Percentiles rank a stretch among this genome's conserved stretches.
Conservation (phyloP, 805 yeast genomes). For the Lipomyces lipofer region DNA sequence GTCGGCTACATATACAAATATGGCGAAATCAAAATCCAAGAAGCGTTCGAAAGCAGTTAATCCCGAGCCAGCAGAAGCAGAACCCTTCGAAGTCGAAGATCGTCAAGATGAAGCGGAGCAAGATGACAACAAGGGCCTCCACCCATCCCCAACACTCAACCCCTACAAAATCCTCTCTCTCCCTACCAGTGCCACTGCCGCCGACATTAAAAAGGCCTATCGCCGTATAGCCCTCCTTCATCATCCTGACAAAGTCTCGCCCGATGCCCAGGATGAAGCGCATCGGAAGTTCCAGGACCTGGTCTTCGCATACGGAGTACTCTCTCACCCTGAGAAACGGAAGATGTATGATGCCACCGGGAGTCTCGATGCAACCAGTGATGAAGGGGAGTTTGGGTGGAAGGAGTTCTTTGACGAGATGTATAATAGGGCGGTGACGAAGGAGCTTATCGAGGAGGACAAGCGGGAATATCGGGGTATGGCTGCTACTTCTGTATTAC, state of each 20-base stretch:
- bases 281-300: conserved; percentile 59
- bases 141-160: conserved; percentile 48
- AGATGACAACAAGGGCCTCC: conserved; percentile 1
- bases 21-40: too few species aligned
- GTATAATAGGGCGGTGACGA: conserved; percentile 41
- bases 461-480: conserved; percentile 57
- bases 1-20: too few species aligned
- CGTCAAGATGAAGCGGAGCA: too few species aligned
- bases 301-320: conserved; percentile 71
- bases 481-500: background rate
- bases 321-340: conserved; percentile 59
- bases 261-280: conserved; percentile 41
- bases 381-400: conserved; percentile 39
- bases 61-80: too few species aligned
- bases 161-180: conserved; percentile 61
- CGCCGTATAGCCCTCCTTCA: conserved; percentile 60
- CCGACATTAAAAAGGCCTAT: conserved; percentile 66
- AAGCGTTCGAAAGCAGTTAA: too few species aligned
- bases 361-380: conserved; percentile 44
- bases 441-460: conserved; percentile 63
- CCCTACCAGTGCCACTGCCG: conserved; percentile 41
- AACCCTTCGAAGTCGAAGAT: too few species aligned
- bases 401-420: conserved; percentile 42
- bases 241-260: conserved; percentile 70
- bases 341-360: conserved; percentile 72